Evolutionary conservation across 306 rosid species (phyloP), one percentile per base, ranked within the genome.

Genomic region (Malus fusca): DNA sequence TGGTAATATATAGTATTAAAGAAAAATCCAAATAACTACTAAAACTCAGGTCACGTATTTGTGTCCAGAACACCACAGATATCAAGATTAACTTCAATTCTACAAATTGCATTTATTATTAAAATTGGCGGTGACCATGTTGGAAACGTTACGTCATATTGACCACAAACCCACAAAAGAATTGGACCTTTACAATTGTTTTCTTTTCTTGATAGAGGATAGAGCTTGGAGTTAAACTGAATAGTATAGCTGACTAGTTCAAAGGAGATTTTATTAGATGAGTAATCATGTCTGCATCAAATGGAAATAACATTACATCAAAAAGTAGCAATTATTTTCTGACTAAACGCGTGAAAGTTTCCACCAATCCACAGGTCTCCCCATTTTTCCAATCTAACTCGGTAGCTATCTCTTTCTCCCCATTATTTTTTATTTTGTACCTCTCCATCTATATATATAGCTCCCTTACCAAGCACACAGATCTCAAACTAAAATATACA

Each of bases 271-370:
- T 51, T 15, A 51, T 51, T 51, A 17, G 55, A 2, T 17, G 55
- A 5, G 3, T 15, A 17, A 14, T 48, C 53, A 48, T 48, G 19
- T 46, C 19, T 48, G 52, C 52, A 13, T 14, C 1, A 14, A 46
- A 46, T 14, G 53, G 53, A 46, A 46, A 13, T 14, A 48, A 51
- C 55, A 51, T 51, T 17, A 5, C 5, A 48, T 14, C 1, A 1
- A 5, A 14, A 46, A 1, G 12, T 2, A 42, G 3, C 44, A 42
- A 42, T 42, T 42, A 56, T 74, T 74, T 80, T 66, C 79, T n/a
- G 37, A 53, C 69, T 28, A 84, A 88, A 75, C 97, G 96, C 90
- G 97, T 90, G 63, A 55, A 81, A 77, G 82, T 62, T 78, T 85
- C 73, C 46, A 78, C 71, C 83, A n/a, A 6, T 74, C 68, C 80